Evolutionary conservation across 2,329 filamentous ascomycete species (phyloP), one percentile per base, ranked within the genome.

Genomic region (Raffaelea ambrosiae): DNA sequence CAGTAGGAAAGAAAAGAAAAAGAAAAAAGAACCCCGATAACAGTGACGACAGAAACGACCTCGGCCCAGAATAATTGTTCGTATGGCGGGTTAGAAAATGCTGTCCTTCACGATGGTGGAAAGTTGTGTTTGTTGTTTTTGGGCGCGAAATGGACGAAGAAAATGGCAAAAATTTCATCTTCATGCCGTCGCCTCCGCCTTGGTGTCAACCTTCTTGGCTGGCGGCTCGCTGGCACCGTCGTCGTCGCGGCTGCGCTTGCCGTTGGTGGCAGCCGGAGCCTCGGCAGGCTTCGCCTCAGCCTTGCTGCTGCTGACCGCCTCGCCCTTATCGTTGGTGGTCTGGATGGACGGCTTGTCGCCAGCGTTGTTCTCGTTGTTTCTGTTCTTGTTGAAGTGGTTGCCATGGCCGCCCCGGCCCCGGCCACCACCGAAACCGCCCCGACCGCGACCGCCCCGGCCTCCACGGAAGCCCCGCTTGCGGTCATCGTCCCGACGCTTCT

Each of bases 151-250:
- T n/a, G n/a, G n/a, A n/a, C n/a, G n/a, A n/a, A n/a, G n/a, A n/a
- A n/a, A n/a, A n/a, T n/a, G n/a, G n/a, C n/a, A n/a, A n/a, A n/a
- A n/a, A n/a, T n/a, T n/a, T n/a, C 31, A 21, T 42, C 22, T n/a
- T 38, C 13, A 29, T 29, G 26, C 26, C 26, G 26, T 7, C 7
- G 26, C 26, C 13, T 29, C 26, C 26, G 53, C 60, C 67, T 78
- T 77, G 59, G 60, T 65, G 53, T 83, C 77, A 38, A 80, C 71
- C 68, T 83, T 84, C 72, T 84, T 84, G 19, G 77, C 71, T 3
- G 76, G 67, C 26, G 71, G 75, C 49, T 70, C 69, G n/a, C 60
- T 65, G 5, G 49, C 53, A 4, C 60, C 55, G 26, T 41, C 61
- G 40, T 60, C 66, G 26, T 74, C 75, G 47, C 76, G 73, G 29